A percentile compares a stretch with the other conserved stretches of the same genome.
phyloP scores from a whole-genome alignment of 2,329 filamentous ascomycete species.

The Diplodia mutila region DNA sequence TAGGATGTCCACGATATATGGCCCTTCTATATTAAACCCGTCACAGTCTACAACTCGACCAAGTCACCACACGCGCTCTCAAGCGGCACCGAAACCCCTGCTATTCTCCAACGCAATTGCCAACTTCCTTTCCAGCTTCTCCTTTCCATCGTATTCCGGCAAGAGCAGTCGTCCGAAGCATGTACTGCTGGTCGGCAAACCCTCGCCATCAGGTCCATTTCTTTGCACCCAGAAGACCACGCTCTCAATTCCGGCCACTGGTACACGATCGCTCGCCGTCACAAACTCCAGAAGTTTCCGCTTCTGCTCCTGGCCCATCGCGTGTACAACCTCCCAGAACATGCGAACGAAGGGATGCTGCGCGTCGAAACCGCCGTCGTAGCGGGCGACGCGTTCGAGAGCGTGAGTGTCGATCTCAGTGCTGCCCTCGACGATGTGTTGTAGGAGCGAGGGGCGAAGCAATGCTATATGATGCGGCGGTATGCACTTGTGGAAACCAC shows the following conservation, averaged over 20 bases:
- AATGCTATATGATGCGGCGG: constrained; percentile 67
- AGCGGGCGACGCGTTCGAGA: constrained; percentile 71
- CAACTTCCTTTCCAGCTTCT: constrained; percentile 73
- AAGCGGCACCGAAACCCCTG: constrained; percentile 73
- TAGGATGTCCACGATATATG: background rate
- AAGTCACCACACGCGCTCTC: background rate
- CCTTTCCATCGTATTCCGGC: constrained; percentile 76
- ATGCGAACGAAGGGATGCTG: constrained; percentile 70
- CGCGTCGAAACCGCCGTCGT: constrained; percentile 76
- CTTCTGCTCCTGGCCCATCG: constrained; percentile 70
- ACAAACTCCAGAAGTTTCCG: constrained; percentile 87
- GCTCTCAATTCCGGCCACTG: constrained; percentile 81
- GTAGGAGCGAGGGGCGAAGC: constrained; percentile 58
- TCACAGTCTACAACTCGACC: background rate
- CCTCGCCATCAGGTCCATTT: constrained; percentile 67
- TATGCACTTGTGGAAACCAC: constrained; percentile 78
- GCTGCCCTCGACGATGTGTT: constrained; percentile 79
- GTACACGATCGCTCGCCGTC: constrained; percentile 87
- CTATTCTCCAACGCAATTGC: constrained; percentile 86
- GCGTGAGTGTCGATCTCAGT: constrained; percentile 78
- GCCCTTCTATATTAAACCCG: background rate
- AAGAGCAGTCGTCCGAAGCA: constrained; percentile 89
- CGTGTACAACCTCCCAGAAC: constrained; percentile 82
- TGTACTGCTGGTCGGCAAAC: constrained; percentile 83
- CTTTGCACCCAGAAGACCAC: constrained; percentile 83